Base-by-base conservation (phyloP, 2,329 filamentous ascomycete genomes). In the Myriangium duriaei region DNA sequence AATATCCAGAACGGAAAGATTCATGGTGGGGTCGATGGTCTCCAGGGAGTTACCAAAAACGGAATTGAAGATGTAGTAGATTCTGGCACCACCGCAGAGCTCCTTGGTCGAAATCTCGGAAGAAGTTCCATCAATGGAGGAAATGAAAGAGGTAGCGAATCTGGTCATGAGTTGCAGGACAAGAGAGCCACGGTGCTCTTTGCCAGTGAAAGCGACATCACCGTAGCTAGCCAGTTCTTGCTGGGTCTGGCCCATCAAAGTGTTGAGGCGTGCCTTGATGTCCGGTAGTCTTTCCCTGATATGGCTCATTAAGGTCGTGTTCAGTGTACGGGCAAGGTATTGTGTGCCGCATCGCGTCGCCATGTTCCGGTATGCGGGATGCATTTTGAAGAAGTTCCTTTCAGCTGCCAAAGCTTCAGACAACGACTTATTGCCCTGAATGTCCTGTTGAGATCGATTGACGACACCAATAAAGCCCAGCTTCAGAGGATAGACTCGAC, bases 61-160 rank as follows among this genome's bases (percentile, higher is more conserved):
- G 4, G 87, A 94, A 64, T 96, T 96, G 71, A 95, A 96, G 49
- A 96, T 95, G 63, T 96, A 95, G 65, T 96, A 96, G 54, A 96
- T 95, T 42, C 88, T 76, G 32, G 87, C 87, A 55, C 87, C 87
- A 54, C 87, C 87, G 52, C 87, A 94, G 9, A 96, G 75, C 62
- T 96, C 91, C 62, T 98, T 96, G 26, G 91, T 98, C 12, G 91
- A 96, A 45, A 98, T 98, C 56, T 98, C 88, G 11, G 87, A 94
- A 4, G 88, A 96, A 5, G 91, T 98, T 68, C 91, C 91, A 56
- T 98, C 91, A 45, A 98, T 98, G 10, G 91, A 96, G 4, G 91
- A 88, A 55, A 95, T 96, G 62, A 98, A 98, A 1, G 87, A 94
- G 3, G 85, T 91, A 7, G 91, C 91, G 53, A 98, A 98, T 29